phyloP scores from a whole-genome alignment of 164 flowering plant genomes.

The Stephania yunnanensis region DNA sequence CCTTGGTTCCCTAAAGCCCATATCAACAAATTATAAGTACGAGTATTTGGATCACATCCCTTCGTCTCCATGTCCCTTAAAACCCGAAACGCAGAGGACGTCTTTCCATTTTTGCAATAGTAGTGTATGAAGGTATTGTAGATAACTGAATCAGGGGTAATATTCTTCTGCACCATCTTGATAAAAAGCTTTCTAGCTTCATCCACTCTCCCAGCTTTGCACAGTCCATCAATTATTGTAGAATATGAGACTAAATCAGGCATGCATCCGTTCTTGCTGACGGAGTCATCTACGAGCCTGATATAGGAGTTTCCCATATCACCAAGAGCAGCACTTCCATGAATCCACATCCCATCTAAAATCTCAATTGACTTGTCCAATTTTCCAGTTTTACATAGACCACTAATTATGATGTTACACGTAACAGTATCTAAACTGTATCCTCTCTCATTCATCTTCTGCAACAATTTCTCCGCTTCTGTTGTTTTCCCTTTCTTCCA shows the following conservation, averaged over 20 bases:
- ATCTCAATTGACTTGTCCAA: conserved; percentile 81
- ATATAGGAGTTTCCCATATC: conserved; percentile 60
- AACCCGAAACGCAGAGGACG: conserved; percentile 83
- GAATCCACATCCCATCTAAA: conserved; percentile 73
- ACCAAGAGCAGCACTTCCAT: conserved; percentile 84
- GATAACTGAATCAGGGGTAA: conserved; percentile 60
- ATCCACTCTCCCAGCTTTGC: conserved; percentile 71
- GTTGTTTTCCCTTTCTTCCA: conserved; percentile 60
- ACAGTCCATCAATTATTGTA: conserved; percentile 55
- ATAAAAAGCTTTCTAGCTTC: conserved; percentile 80
- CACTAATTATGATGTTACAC: conserved; percentile 76
- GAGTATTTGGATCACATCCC: conserved; percentile 55
- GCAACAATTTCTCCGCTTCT: conserved; percentile 81
- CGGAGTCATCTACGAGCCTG: conserved; percentile 47
- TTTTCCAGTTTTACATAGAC: conserved; percentile 68
- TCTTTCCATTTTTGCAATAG: conserved; percentile 66
- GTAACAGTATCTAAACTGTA: conserved; percentile 70
- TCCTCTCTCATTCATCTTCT: conserved; percentile 82
- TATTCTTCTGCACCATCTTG: conserved; percentile 67
- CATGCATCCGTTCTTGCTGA: conserved; percentile 44
- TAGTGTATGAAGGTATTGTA: conserved; percentile 57
- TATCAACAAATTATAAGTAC: conserved; percentile 74
- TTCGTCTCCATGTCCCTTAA: conserved; percentile 88
- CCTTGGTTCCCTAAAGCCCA: conserved; percentile 59
- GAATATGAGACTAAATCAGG: conserved; percentile 84